Percentiles rank a stretch among this genome's conserved stretches.
phyloP scores from a whole-genome alignment of 768 basidiomycete species.

The Termitomyces sp. region DNA sequence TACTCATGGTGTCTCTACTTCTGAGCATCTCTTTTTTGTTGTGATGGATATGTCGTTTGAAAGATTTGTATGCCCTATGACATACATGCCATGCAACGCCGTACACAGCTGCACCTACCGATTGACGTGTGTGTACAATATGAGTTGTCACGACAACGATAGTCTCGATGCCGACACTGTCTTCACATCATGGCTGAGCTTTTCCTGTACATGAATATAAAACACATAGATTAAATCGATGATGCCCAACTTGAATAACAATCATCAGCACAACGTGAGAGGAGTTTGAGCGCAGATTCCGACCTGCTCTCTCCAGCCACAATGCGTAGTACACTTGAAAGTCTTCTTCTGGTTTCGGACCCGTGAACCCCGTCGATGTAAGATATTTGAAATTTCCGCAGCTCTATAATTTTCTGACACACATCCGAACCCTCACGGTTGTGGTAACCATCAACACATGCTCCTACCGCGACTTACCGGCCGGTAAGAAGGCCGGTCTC shows the following conservation, averaged over 20 bases:
- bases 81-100: conserved; percentile 24
- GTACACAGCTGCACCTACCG: conserved; percentile 8
- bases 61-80: conserved; percentile 31
- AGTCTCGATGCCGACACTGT: background rate
- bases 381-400: no score
- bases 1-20: conserved; percentile 21
- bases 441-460: no score
- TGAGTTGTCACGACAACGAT: background rate
- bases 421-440: no score
- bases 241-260: background rate
- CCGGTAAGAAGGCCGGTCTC: no score
- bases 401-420: no score
- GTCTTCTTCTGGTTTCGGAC: background rate
- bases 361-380: no score
- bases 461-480: no score
- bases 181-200: background rate
- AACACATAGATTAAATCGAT: background rate
- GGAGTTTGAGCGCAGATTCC: background rate
- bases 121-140: background rate
- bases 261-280: background rate
- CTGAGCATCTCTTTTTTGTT: conserved; percentile 25
- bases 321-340: background rate
- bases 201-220: background rate
- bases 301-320: background rate
- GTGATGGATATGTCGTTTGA: conserved; percentile 24